Evolutionary conservation across 1,284 basidiomycete genomes (phyloP).

Genomic region (Ustilago shanxiensis): DNA sequence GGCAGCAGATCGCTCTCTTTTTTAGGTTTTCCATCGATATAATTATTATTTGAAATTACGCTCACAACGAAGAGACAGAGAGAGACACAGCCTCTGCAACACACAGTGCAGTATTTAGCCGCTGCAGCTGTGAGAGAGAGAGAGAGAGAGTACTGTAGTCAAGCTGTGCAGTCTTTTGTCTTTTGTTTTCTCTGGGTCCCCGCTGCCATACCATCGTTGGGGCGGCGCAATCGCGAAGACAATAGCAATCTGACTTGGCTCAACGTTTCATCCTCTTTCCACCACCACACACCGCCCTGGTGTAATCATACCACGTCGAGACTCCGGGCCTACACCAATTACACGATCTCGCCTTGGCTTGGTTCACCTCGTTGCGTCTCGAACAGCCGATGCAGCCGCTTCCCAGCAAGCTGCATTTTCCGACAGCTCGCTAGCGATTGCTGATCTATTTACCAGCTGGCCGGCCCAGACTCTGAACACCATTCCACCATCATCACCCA

Average conservation of each 20-base stretch:
- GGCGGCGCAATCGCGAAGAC: slow-evolving; percentile 14
- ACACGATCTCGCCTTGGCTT: background rate
- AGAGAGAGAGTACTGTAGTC: too few species aligned
- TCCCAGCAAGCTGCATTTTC: background rate
- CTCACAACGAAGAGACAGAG: background rate
- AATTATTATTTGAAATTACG: slow-evolving; percentile 11
- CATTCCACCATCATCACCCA: background rate
- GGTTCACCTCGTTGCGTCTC: background rate
- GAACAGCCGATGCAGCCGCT: background rate
- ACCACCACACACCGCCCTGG: slow-evolving; percentile 21
- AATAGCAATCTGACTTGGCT: background rate
- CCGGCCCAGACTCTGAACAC: slow-evolving; percentile 24
- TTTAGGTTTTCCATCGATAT: too few species aligned
- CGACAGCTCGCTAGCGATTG: background rate
- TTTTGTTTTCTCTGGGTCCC: background rate
- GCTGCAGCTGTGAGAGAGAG: too few species aligned
- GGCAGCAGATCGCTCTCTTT: slow-evolving; percentile 2
- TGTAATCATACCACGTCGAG: background rate
- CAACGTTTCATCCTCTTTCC: background rate
- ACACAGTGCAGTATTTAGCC: background rate
- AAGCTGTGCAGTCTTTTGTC: too few species aligned
- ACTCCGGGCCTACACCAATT: slow-evolving; percentile 1
- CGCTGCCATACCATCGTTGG: background rate
- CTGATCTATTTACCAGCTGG: slow-evolving; percentile 11
- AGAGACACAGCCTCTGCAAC: background rate